Base-by-base conservation (phyloP, 805 yeast genomes). In the Candida adriatica region DNA sequence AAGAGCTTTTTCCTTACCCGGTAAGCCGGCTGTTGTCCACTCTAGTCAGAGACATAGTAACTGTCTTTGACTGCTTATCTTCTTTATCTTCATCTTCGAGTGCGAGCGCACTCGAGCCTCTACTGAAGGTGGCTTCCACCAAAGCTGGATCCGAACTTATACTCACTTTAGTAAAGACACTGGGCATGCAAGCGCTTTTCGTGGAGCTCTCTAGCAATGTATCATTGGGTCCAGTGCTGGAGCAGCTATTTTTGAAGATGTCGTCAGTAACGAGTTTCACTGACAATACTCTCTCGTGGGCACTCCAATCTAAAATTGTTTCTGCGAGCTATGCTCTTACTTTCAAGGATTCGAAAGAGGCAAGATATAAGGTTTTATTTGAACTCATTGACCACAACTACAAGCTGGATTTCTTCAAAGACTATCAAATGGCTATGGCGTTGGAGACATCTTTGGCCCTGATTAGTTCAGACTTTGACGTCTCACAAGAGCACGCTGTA, bases 361-460 rank as follows among this genome's bases (percentile, higher is more conserved):
- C 50, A 4, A 34, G 51, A 19, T 49, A 37, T 30, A 43, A 45
- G 31, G 37, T 49, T 5, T 17, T 43, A 3, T 46, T 51, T 38
- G 56, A 51, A 26, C 29, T 43, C 5, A 38, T 49, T 29, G 54
- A 51, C 26, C 53, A 51, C 18, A 49, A 51, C 33, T 29, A 38
- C 19, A 45, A 41, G 18, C 33, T 32, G 3, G 40, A 49, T 21
- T 42, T 37, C 27, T 13, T n/a, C 6, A 35, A 27, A 7, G 53
- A 51, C 18, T 45, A 30, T 16, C 47, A 43, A 8, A 23, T 45
- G 29, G 19, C 38, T 2, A 23, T 41, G 2, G 24, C 38, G 2
- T 29, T 51, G 6, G 42, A 48, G 19, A 14, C 28, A 3, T 28
- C 48, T 6, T 38, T 33, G 13, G 16, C n/a, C 13, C 18, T 22